Evolutionary conservation across 2,329 filamentous ascomycete species (phyloP).

Genomic region (Sporothrix humicola): DNA sequence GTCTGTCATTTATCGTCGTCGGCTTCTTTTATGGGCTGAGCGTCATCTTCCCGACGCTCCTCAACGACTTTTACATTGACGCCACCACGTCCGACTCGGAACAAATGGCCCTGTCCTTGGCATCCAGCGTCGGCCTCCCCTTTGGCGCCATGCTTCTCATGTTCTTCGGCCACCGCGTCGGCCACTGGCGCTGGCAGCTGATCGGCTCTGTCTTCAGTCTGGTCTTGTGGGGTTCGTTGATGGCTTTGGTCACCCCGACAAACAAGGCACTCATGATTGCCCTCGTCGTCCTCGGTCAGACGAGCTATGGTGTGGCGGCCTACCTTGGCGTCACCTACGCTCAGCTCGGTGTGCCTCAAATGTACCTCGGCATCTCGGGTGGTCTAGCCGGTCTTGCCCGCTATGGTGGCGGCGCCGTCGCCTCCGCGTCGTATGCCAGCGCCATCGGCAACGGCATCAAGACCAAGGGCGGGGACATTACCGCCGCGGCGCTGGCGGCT

Average conservation of each 20-base stretch:
- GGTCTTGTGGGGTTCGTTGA: slow-evolving; percentile 52
- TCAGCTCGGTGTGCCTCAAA: slow-evolving; percentile 43
- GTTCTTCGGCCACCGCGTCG: slow-evolving; percentile 50
- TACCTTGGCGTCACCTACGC: slow-evolving; percentile 43
- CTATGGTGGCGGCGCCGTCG: slow-evolving; percentile 29
- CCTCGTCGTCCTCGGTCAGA: slow-evolving; percentile 50
- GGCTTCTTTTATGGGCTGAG: slow-evolving; percentile 12
- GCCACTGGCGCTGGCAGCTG: slow-evolving; percentile 55
- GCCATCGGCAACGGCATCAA: slow-evolving; percentile 29
- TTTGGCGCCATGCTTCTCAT: slow-evolving; percentile 51
- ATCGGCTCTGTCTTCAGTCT: slow-evolving; percentile 51
- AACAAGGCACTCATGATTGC: slow-evolving; percentile 54
- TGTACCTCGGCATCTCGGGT: slow-evolving; percentile 36
- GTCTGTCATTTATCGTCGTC: slow-evolving; percentile 29
- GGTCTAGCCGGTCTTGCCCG: slow-evolving; percentile 26
- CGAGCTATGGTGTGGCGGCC: slow-evolving; percentile 30
- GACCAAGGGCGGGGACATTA: slow-evolving; percentile 17
- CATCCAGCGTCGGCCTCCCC: slow-evolving; percentile 52
- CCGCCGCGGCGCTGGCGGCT: slow-evolving; percentile 6
- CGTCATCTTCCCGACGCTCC: slow-evolving; percentile 8
- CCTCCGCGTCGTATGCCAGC: not conserved
- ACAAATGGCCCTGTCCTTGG: slow-evolving; percentile 47
- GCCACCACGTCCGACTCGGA: slow-evolving; percentile 41
- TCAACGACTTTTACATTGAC: slow-evolving; percentile 40
- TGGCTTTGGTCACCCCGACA: slow-evolving; percentile 51